Percentiles rank a stretch among this genome's conserved stretches.
phyloP scores from a whole-genome alignment of 176 grass and related monocot genomes.

The Hsuehochloa calcarea region DNA sequence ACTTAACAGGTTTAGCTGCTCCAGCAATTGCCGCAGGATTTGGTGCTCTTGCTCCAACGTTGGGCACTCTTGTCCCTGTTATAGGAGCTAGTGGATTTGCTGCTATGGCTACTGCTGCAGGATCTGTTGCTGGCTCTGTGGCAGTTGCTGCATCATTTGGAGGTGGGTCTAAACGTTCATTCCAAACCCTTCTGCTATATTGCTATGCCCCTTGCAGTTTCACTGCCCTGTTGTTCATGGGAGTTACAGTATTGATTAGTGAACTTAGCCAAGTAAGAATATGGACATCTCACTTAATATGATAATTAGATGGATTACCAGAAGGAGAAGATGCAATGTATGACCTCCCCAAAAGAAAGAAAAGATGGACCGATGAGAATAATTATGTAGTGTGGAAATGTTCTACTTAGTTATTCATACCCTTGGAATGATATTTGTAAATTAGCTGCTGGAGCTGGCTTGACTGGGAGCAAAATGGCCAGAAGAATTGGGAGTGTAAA shows the following conservation, averaged over 20 bases:
- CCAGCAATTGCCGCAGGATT: slow-evolving; percentile 97
- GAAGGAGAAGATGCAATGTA: background rate
- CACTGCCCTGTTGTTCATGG: background rate
- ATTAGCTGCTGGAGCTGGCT: slow-evolving; percentile 96
- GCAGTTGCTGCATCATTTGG: slow-evolving; percentile 98
- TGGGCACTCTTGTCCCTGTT: slow-evolving; percentile 76
- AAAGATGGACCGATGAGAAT: background rate
- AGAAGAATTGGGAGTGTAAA: slow-evolving; percentile 70
- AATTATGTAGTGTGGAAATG: background rate
- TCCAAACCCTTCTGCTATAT: background rate
- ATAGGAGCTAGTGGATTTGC: slow-evolving; percentile 95
- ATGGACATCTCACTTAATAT: background rate
- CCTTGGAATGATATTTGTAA: slow-evolving; percentile 26
- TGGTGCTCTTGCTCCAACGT: slow-evolving; percentile 74
- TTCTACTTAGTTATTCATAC: background rate
- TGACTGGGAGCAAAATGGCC: slow-evolving; percentile 95
- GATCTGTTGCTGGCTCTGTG: slow-evolving; percentile 80
- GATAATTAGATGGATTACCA: background rate
- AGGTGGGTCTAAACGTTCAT: slow-evolving; percentile 47
- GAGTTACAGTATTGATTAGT: background rate
- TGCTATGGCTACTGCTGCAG: slow-evolving; percentile 88
- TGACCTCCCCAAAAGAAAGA: background rate
- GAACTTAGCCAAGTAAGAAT: background rate
- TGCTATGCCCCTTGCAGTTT: background rate
- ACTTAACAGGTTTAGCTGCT: slow-evolving; percentile 80